A percentile compares a stretch with the other conserved stretches of the same genome.
Conservation (phyloP, 2,329 filamentous ascomycete species). For the Colletotrichum brevisporum region DNA sequence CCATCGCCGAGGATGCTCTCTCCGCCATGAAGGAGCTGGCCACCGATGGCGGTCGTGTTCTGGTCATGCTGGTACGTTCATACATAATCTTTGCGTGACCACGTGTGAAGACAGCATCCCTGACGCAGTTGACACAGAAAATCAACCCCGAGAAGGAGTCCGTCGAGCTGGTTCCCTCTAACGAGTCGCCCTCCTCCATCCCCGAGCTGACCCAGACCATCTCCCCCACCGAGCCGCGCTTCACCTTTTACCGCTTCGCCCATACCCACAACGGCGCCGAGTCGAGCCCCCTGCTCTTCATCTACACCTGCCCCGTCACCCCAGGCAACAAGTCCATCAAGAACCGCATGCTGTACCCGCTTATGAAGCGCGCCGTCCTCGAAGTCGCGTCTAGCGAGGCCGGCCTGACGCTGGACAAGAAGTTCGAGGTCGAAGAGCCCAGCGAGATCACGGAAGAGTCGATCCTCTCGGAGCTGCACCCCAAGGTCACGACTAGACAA, state of each 20-base stretch:
- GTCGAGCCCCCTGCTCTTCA: constrained; percentile 77
- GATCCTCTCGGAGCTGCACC: constrained; percentile 77
- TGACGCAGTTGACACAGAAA: constrained; percentile 62
- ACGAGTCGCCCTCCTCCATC: constrained; percentile 68
- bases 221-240: constrained; percentile 78
- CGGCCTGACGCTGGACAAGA: constrained; percentile 77
- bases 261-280: constrained; percentile 68
- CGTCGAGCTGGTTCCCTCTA: constrained; percentile 73
- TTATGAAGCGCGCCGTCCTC: constrained; percentile 77
- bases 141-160: constrained; percentile 80
- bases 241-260: constrained; percentile 81
- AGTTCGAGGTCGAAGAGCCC: constrained; percentile 77
- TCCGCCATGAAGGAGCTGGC: constrained; percentile 73
- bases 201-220: constrained; percentile 72
- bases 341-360: constrained; percentile 87
- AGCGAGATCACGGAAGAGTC: constrained; percentile 78
- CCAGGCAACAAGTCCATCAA: constrained; percentile 79
- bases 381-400: constrained; percentile 76
- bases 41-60: constrained; percentile 61
- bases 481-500: constrained; percentile 74
- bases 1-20: constrained; percentile 74
- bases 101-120: not conserved
- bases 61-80: constrained; percentile 74
- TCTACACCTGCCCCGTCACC: constrained; percentile 84
- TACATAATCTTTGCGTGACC: not conserved